A percentile compares a stretch with the other conserved stretches of the same genome.
phyloP scores from a whole-genome alignment of 2,329 filamentous ascomycete genomes.

The Aureobasidium sp. region DNA sequence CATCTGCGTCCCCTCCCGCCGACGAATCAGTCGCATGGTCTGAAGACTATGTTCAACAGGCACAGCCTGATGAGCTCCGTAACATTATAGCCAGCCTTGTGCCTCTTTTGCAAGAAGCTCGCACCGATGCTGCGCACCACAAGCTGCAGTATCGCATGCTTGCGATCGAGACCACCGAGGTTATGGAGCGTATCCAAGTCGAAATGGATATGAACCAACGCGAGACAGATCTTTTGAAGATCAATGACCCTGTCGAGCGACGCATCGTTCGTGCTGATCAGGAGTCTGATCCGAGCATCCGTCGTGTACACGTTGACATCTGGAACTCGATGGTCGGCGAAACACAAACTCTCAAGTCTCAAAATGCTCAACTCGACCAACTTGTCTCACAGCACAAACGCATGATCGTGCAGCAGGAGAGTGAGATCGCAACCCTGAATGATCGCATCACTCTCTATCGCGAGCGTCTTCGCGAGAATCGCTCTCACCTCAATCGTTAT shows the following conservation, averaged over 20 bases:
- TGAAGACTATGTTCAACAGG: conserved; percentile 42
- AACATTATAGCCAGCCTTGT: conserved; percentile 45
- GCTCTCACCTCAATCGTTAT: conserved; percentile 76
- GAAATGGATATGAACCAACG: conserved; percentile 86
- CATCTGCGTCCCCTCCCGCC: conserved; percentile 32
- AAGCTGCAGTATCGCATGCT: conserved; percentile 84
- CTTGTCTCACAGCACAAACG: conserved; percentile 67
- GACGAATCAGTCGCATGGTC: conserved; percentile 28
- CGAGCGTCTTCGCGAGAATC: conserved; percentile 78
- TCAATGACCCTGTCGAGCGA: conserved; percentile 51
- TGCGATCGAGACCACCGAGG: conserved; percentile 73
- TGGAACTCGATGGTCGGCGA: conserved; percentile 49
- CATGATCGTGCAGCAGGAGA: conserved; percentile 68
- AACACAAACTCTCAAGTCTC: conserved; percentile 54
- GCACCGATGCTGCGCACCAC: conserved; percentile 81
- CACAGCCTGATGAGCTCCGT: conserved; percentile 44
- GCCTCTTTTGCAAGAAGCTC: conserved; percentile 51
- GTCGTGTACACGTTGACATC: conserved; percentile 33
- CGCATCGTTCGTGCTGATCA: conserved; percentile 37
- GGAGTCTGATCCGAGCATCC: conserved; percentile 33
- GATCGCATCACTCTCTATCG: conserved; percentile 73
- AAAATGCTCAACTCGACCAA: conserved; percentile 55
- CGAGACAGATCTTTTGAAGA: conserved; percentile 76
- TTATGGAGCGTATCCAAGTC: conserved; percentile 76
- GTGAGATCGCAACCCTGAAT: conserved; percentile 57